These are phyloP conservation scores for Albugo candida DNA, from an alignment of 352 stramenopile species.

Conservation along the genomic window DNA sequence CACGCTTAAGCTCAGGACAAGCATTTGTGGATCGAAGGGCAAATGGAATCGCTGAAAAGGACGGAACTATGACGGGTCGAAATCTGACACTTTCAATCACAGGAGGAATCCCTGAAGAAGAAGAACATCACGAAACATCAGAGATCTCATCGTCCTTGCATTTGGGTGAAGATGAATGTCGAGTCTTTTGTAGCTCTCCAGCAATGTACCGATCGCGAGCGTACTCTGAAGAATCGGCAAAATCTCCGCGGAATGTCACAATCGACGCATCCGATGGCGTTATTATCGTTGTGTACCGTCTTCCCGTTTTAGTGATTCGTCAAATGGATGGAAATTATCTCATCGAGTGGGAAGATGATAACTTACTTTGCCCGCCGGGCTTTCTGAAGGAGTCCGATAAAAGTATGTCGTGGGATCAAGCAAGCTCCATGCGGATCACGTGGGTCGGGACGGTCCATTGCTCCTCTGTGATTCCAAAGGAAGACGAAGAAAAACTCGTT, in stretches of 20 bases:
- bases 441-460: conserved; percentile 74
- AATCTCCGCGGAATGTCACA: conserved; percentile 54
- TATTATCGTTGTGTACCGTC: conserved; percentile 92
- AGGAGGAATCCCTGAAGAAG: conserved; percentile 39
- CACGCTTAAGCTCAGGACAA: conserved; percentile 61
- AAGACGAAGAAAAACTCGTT: conserved; percentile 57
- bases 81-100: conserved; percentile 13
- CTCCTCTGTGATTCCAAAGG: conserved; percentile 46
- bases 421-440: conserved; percentile 65
- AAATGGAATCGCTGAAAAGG: conserved; percentile 18
- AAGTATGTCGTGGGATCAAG: conserved; percentile 32
- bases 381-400: conserved; percentile 28
- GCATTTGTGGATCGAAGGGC: conserved; percentile 63
- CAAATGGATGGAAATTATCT: conserved; percentile 43
- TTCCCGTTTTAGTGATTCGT: conserved; percentile 85
- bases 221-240: conserved; percentile 36
- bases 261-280: conserved; percentile 89
- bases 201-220: conserved; percentile 20
- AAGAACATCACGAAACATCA: not conserved
- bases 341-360: conserved; percentile 79
- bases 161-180: not conserved
- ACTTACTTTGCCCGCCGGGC: conserved; percentile 66
- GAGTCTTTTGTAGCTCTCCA: conserved; percentile 12
- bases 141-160: not conserved
- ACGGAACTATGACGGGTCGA: conserved; percentile 1